Evolutionary conservation across 2,329 filamentous ascomycete species (phyloP).

Genomic region (Xylogone sp.): DNA sequence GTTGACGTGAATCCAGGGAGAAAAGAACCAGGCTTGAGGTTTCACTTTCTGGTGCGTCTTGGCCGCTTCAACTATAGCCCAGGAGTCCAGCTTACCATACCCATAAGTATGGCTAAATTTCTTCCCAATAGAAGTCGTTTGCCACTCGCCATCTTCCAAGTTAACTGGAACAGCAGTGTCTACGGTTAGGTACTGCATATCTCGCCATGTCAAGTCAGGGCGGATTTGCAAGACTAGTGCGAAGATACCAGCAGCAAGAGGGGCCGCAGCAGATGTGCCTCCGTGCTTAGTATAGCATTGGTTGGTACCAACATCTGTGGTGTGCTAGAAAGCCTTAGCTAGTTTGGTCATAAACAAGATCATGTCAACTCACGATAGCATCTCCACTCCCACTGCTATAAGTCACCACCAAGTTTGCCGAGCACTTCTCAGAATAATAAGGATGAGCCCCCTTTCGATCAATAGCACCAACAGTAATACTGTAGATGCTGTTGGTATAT

Average conservation of each 20-base stretch:
- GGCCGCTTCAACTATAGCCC: constrained; percentile 76
- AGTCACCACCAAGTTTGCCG: constrained; percentile 90
- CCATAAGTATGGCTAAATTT: constrained; percentile 93
- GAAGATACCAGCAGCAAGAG: constrained; percentile 86
- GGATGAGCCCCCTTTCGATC: constrained; percentile 85
- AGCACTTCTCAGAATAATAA: constrained; percentile 95
- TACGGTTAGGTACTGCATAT: constrained; percentile 87
- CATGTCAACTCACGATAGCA: constrained; percentile 60
- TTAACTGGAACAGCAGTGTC: constrained; percentile 81
- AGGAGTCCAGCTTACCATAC: constrained; percentile 93
- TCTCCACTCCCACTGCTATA: constrained; percentile 91
- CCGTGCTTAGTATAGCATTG: constrained; percentile 80
- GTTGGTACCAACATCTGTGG: constrained; percentile 86
- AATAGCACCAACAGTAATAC: constrained; percentile 91
- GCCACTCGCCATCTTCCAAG: constrained; percentile 71
- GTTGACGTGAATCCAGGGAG: constrained; percentile 90
- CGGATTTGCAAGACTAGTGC: constrained; percentile 82
- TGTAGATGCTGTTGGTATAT: constrained; percentile 99
- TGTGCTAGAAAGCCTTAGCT: constrained; percentile 54
- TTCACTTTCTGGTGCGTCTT: constrained; percentile 87
- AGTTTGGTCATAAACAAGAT: neutral
- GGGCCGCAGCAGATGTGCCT: constrained; percentile 92
- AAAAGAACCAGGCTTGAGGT: constrained; percentile 91
- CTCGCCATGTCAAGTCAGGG: constrained; percentile 87
- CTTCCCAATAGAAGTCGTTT: constrained; percentile 74